A percentile compares a stretch with the other conserved stretches of the same genome.
These are phyloP conservation scores for Francoa sonchifolia DNA, from an alignment of 441 rosid genomes.

Conservation along the genomic window DNA sequence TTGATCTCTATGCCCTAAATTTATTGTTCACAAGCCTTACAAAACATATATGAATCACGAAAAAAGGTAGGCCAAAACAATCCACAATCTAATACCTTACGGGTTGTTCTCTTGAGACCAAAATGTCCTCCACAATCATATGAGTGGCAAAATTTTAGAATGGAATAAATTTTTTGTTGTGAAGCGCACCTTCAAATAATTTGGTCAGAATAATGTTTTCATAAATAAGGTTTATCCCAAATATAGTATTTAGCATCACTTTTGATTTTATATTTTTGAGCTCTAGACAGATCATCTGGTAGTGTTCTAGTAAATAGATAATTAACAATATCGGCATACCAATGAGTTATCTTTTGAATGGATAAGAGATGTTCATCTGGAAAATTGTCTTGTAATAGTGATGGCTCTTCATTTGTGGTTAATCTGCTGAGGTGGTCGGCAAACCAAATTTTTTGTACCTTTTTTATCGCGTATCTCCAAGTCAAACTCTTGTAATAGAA, in stretches of 20 bases:
- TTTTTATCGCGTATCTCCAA: not conserved
- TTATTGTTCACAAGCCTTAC: too few relatives aligned
- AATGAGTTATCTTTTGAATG: not conserved
- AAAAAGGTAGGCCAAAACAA: too few relatives aligned
- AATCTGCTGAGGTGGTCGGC: not conserved
- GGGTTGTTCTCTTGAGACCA: not conserved
- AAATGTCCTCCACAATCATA: not conserved
- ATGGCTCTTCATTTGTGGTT: not conserved
- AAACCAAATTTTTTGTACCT: not conserved
- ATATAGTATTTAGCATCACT: not conserved
- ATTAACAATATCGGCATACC: not conserved
- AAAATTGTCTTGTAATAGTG: not conserved
- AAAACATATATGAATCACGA: too few relatives aligned
- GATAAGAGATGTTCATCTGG: not conserved
- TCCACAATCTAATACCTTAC: not conserved
- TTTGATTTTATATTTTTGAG: not conserved
- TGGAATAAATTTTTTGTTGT: not conserved
- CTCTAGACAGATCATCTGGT: not conserved
- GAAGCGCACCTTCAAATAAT: not conserved
- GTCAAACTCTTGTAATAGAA: not conserved
- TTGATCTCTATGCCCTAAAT: too few relatives aligned
- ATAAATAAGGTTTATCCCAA: constrained; percentile 1
- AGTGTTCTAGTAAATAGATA: not conserved
- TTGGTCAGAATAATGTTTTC: not conserved
- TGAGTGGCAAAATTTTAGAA: too few relatives aligned